Percentiles rank a stretch among this genome's conserved stretches.
Conservation (phyloP, 164 flowering plant genomes). For the Kingdonia uniflora region DNA sequence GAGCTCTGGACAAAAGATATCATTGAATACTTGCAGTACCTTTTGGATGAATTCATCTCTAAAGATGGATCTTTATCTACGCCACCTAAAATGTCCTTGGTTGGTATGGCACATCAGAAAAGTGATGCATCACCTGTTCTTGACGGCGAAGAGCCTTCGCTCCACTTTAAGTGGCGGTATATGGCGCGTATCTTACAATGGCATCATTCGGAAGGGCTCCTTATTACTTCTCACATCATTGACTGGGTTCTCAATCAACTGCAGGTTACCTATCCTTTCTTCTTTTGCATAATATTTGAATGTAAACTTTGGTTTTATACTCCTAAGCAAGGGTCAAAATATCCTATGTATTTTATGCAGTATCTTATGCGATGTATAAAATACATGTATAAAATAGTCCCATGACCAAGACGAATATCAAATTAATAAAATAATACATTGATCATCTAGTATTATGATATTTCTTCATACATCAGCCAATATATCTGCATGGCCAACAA, state of each 20-base stretch:
- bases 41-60: constrained; percentile 61
- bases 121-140: constrained; percentile 30
- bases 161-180: constrained; percentile 91
- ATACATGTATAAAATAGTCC: too few species aligned
- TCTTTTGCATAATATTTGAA: background rate
- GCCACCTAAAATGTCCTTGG: constrained; percentile 41
- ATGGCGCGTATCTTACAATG: constrained; percentile 83
- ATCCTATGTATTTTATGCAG: too few species aligned
- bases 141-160: constrained; percentile 66
- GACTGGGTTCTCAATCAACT: constrained; percentile 90
- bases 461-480: too few species aligned
- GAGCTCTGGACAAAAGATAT: constrained; percentile 97
- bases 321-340: too few species aligned
- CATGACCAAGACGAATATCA: too few species aligned
- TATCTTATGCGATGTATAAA: too few species aligned
- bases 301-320: too few species aligned
- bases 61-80: constrained; percentile 39
- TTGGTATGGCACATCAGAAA: constrained; percentile 43
- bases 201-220: constrained; percentile 81
- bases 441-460: too few species aligned
- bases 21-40: constrained; percentile 70
- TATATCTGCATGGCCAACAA: too few species aligned
- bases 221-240: constrained; percentile 70
- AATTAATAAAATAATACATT: too few species aligned
- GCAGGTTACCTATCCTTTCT: constrained; percentile 36